Conservation (phyloP, 441 rosid genomes). For the Capsella rubella region DNA sequence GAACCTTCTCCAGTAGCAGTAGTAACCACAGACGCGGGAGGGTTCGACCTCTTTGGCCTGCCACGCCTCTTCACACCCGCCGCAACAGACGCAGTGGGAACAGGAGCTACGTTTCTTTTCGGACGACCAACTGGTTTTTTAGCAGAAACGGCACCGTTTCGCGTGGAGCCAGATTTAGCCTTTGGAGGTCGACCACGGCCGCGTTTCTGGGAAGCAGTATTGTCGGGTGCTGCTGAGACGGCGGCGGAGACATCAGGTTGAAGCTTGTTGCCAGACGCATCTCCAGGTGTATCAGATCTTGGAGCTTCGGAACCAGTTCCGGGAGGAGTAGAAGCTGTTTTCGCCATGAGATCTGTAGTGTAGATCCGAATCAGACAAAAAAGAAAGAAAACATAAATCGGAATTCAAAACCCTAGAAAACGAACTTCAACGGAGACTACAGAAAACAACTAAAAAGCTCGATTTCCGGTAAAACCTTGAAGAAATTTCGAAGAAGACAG, state of each 20-base stretch:
- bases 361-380: conserved; percentile 24
- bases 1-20: conserved; percentile 13
- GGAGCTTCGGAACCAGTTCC: conserved; percentile 9
- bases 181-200: conserved; percentile 81
- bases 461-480: conserved; percentile 19
- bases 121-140: conserved; percentile 54
- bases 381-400: conserved; percentile 5
- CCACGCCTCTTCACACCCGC: conserved; percentile 28
- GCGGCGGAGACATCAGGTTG: conserved; percentile 16
- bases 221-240: conserved; percentile 11
- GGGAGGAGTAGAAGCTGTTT: conserved; percentile 3
- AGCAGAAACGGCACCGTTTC: conserved; percentile 27
- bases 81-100: conserved; percentile 20
- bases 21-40: conserved; percentile 13
- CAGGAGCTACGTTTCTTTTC: conserved; percentile 37
- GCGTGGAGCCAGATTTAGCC: conserved; percentile 43
- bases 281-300: conserved; percentile 35
- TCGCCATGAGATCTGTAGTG: conserved; percentile 39
- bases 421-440: conserved; percentile 8
- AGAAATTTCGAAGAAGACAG: not conserved
- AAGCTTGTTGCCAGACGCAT: conserved; percentile 10
- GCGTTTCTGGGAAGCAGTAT: conserved; percentile 52
- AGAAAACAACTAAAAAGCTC: not conserved
- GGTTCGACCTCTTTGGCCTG: conserved; percentile 36
- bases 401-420: conserved; percentile 24